phyloP scores from a whole-genome alignment of 352 stramenopile genomes.

The Pythium scleroteichum region DNA sequence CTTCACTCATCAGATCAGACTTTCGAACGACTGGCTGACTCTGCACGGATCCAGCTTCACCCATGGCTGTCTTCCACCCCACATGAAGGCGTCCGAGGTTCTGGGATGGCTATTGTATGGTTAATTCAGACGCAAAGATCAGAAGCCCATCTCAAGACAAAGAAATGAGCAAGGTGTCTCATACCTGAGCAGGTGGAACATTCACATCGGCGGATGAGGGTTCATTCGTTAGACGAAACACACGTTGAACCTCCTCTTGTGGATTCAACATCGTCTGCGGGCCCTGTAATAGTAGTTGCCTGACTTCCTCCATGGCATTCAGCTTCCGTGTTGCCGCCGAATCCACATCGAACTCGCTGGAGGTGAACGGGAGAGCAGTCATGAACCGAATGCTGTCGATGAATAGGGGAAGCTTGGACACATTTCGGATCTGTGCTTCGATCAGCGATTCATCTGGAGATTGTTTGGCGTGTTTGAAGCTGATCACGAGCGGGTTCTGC shows the following conservation, averaged over 20 bases:
- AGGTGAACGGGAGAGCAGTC: constrained; percentile 54
- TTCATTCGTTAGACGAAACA: constrained; percentile 62
- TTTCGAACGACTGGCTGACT: constrained; percentile 81
- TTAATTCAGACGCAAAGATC: not conserved
- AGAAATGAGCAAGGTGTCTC: not conserved
- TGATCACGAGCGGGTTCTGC: constrained; percentile 88
- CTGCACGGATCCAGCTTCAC: constrained; percentile 78
- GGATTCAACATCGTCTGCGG: constrained; percentile 70
- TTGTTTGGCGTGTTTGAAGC: constrained; percentile 72
- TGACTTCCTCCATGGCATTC: constrained; percentile 14
- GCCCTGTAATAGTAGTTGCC: constrained; percentile 34
- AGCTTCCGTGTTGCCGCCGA: constrained; percentile 7
- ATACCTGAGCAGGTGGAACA: too few relatives aligned
- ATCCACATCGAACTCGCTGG: constrained; percentile 41
- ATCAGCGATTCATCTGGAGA: constrained; percentile 55
- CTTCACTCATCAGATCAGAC: constrained; percentile 37
- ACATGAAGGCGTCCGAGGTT: constrained; percentile 79
- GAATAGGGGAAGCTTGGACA: constrained; percentile 78
- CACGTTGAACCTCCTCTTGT: constrained; percentile 77
- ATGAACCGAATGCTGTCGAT: constrained; percentile 83
- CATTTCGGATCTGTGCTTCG: constrained; percentile 83
- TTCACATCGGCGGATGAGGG: constrained; percentile 31
- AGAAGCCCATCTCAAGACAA: not conserved
- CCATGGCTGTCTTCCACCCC: constrained; percentile 80
- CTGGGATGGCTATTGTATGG: constrained; percentile 46